These are phyloP conservation scores for Pleurotus eryngii DNA, from an alignment of 768 basidiomycete species.

Conservation along the genomic window DNA sequence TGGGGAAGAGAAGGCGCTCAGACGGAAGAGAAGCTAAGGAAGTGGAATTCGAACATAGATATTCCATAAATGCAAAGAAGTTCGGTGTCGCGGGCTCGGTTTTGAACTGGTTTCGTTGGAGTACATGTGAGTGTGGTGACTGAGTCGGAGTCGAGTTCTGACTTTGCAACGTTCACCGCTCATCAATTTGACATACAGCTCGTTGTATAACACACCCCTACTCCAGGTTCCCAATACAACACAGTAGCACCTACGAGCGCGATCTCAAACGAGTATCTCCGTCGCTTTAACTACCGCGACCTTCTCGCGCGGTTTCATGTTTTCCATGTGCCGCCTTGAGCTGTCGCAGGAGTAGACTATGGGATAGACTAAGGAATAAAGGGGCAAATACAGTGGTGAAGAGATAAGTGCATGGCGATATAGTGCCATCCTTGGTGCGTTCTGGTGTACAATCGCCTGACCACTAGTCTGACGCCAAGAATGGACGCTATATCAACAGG, in stretches of 20 bases:
- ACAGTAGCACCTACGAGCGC: no score
- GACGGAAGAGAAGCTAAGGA: neutral
- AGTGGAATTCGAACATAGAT: neutral
- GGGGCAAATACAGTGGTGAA: neutral
- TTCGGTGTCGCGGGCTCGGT: no score
- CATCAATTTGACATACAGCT: no score
- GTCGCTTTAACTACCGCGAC: neutral
- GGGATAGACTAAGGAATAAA: neutral
- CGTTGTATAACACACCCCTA: no score
- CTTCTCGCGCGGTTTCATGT: neutral
- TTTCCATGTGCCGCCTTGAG: neutral
- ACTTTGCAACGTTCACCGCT: neutral
- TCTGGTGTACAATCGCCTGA: neutral
- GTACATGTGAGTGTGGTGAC: no score
- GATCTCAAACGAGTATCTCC: neutral
- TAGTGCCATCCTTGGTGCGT: neutral
- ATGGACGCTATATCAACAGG: conserved; percentile 2
- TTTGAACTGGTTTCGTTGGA: no score
- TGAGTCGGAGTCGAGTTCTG: no score
- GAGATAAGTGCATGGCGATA: neutral
- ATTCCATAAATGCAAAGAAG: neutral
- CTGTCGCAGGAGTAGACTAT: neutral
- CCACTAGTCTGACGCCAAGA: conserved; percentile 3
- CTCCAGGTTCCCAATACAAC: no score
- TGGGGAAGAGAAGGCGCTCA: conserved; percentile 5